phyloP scores from a whole-genome alignment of 805 yeast genomes.

The Yarrowia sp. region DNA sequence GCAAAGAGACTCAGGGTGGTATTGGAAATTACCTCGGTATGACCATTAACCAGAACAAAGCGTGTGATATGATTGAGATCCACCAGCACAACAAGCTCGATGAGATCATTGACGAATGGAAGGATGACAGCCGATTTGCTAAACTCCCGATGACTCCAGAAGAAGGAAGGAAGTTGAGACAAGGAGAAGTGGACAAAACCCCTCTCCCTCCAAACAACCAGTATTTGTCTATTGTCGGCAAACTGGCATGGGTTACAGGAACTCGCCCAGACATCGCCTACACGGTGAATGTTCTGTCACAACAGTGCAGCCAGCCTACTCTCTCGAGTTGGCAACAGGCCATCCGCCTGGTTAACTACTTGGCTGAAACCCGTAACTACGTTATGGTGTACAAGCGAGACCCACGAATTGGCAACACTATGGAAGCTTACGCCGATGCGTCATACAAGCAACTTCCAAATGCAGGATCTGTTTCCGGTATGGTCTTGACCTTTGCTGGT shows the following conservation, averaged over 20 bases:
- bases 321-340: background rate
- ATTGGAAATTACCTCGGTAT: background rate
- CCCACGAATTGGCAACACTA: too few species aligned
- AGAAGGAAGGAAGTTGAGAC: background rate
- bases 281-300: background rate
- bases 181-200: background rate
- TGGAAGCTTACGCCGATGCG: slow-evolving; percentile 1
- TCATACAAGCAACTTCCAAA: background rate
- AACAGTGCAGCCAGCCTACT: slow-evolving; percentile 6
- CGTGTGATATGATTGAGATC: too few species aligned
- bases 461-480: background rate
- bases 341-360: background rate
- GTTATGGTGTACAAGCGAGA: background rate
- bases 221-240: background rate
- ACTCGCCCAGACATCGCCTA: slow-evolving; percentile 13
- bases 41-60: background rate
- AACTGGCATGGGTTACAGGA: background rate
- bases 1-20: background rate
- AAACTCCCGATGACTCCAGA: background rate
- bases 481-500: background rate
- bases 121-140: background rate
- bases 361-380: background rate
- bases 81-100: too few species aligned
- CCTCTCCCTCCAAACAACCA: background rate
- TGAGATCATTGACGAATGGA: background rate